phyloP scores from a whole-genome alignment of 2,329 filamentous ascomycete species.

The Rutstroemia sydowiana region DNA sequence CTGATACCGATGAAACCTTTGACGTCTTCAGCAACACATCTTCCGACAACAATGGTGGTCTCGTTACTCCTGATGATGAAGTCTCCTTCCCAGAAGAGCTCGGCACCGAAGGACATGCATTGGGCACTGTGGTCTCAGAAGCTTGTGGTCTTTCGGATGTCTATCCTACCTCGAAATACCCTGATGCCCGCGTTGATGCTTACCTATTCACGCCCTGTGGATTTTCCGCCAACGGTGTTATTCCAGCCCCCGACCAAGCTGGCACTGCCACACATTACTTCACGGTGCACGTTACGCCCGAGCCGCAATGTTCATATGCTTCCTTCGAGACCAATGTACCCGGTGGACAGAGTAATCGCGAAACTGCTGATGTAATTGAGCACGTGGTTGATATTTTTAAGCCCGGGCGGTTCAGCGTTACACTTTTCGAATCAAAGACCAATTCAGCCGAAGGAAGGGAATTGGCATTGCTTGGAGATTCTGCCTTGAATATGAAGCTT shows the following conservation, averaged over 20 bases:
- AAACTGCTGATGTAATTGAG: slow-evolving; percentile 84
- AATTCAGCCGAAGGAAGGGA: slow-evolving; percentile 26
- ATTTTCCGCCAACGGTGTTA: slow-evolving; percentile 93
- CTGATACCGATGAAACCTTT: slow-evolving; percentile 49
- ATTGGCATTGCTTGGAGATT: slow-evolving; percentile 30
- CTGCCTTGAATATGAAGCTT: slow-evolving; percentile 32
- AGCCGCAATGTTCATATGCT: slow-evolving; percentile 94
- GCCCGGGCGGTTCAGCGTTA: slow-evolving; percentile 95
- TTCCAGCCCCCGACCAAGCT: slow-evolving; percentile 63
- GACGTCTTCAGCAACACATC: slow-evolving; percentile 78
- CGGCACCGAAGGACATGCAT: slow-evolving; percentile 86
- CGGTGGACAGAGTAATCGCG: slow-evolving; percentile 75
- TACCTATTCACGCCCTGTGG: slow-evolving; percentile 96
- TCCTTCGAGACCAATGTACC: slow-evolving; percentile 99
- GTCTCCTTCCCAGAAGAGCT: slow-evolving; percentile 61
- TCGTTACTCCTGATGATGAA: slow-evolving; percentile 50
- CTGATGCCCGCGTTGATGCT: slow-evolving; percentile 87
- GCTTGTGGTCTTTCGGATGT: slow-evolving; percentile 81
- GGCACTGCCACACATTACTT: slow-evolving; percentile 69
- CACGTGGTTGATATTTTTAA: slow-evolving; percentile 95
- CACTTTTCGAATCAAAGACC: slow-evolving; percentile 84
- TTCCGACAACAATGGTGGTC: slow-evolving; percentile 52
- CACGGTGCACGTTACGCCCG: slow-evolving; percentile 95
- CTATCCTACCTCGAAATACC: slow-evolving; percentile 80
- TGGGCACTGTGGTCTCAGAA: slow-evolving; percentile 89